Evolutionary conservation across 257 asterid species (phyloP).

Genomic region (Forsythia viridissima): DNA sequence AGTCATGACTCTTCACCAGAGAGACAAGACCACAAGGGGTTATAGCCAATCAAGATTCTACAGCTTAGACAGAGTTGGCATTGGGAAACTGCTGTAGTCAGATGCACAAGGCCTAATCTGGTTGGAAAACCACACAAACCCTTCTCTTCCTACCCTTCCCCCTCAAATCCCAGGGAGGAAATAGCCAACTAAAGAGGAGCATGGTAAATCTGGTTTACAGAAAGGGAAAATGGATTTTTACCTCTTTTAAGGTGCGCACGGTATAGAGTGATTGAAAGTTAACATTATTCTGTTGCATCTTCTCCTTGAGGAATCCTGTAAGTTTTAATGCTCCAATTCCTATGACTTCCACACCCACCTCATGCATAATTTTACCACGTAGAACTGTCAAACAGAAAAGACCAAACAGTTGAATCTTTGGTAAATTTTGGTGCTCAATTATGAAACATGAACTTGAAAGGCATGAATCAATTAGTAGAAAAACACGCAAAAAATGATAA

Average conservation of each 20-base stretch:
- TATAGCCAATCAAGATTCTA: background rate
- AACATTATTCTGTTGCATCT: constrained; percentile 79
- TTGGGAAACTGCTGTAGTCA: too few species aligned
- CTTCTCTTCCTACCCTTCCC: background rate
- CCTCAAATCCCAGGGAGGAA: background rate
- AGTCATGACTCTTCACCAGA: background rate
- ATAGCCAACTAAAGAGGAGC: background rate
- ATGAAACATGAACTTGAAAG: background rate
- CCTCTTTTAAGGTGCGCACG: constrained; percentile 95
- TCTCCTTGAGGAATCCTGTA: constrained; percentile 86
- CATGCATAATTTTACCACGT: constrained; percentile 82
- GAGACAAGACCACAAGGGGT: background rate
- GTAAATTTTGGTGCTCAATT: background rate
- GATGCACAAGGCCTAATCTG: background rate
- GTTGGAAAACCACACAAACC: background rate
- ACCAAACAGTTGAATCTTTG: constrained; percentile 10
- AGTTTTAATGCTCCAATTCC: constrained; percentile 96
- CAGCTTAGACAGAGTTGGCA: background rate
- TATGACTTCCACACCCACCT: constrained; percentile 81
- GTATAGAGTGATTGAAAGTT: constrained; percentile 81
- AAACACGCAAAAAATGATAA: background rate
- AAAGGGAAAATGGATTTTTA: constrained; percentile 18
- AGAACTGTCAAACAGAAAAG: constrained; percentile 51
- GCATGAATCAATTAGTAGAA: background rate
- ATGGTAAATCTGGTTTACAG: background rate